phyloP scores from a whole-genome alignment of 768 basidiomycete genomes.

The Kwoniella heveanensis region DNA sequence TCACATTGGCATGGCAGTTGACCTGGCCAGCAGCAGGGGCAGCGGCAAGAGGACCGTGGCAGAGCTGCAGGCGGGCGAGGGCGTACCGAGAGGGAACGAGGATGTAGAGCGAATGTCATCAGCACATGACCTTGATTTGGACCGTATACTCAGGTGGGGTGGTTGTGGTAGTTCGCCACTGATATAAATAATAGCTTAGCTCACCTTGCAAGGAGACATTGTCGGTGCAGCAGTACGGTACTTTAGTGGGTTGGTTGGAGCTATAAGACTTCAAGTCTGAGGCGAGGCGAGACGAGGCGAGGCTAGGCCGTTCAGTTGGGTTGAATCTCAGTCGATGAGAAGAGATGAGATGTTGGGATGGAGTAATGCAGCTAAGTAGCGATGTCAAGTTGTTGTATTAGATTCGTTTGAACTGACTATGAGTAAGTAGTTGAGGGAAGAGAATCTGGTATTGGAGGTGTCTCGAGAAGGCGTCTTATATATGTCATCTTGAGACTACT shows the following conservation, averaged over 20 bases:
- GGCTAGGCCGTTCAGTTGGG: not conserved
- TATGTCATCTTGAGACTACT: too few species aligned
- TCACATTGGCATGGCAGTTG: slow-evolving; percentile 27
- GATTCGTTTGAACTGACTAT: too few species aligned
- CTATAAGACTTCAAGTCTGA: not conserved
- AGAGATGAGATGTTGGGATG: slow-evolving; percentile 2
- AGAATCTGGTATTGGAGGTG: not conserved
- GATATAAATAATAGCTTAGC: too few species aligned
- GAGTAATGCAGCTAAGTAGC: too few species aligned
- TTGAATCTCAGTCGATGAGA: not conserved
- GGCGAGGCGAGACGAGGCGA: too few species aligned
- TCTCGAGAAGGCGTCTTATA: slow-evolving; percentile 11
- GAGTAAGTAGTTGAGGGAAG: not conserved
- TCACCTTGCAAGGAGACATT: slow-evolving; percentile 22
- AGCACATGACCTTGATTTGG: too few species aligned
- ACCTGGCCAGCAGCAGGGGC: slow-evolving; percentile 18
- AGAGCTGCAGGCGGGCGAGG: slow-evolving; percentile 26
- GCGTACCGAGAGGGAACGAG: too few species aligned
- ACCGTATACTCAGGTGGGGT: too few species aligned
- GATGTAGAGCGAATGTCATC: too few species aligned
- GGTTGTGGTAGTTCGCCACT: too few species aligned
- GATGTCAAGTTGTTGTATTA: too few species aligned
- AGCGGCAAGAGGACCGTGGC: slow-evolving; percentile 26
- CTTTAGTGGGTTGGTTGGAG: slow-evolving; percentile 7
- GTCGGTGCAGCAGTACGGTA: too few species aligned